A percentile compares a stretch with the other conserved stretches of the same genome.
Conservation (phyloP, 768 basidiomycete genomes). For the Hirschioporus abietinus region DNA sequence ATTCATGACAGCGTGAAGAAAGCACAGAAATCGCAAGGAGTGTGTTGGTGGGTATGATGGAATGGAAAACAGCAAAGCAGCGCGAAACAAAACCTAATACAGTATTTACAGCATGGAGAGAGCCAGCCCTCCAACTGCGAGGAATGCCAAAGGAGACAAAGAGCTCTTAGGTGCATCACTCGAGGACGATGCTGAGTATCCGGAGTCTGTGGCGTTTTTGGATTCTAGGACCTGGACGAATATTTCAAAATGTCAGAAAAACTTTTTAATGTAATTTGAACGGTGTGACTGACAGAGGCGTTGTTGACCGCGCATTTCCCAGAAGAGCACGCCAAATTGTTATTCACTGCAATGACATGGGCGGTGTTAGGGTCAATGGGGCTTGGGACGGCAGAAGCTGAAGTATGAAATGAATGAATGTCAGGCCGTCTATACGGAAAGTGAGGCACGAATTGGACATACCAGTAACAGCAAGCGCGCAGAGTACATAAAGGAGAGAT, state of each 20-base stretch:
- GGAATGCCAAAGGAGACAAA: not conserved
- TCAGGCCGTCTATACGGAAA: not conserved
- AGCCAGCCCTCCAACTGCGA: not conserved
- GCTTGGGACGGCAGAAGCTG: not conserved
- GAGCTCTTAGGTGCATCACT: not conserved
- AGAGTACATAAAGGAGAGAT: not conserved
- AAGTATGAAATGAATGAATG: not conserved
- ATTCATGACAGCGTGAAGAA: not conserved
- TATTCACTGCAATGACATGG: not conserved
- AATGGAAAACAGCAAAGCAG: not conserved
- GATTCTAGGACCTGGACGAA: not conserved
- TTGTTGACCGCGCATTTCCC: not conserved
- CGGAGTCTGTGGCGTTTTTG: not conserved
- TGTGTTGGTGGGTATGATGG: not conserved
- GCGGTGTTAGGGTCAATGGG: not conserved
- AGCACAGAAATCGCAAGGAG: not conserved
- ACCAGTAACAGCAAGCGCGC: not conserved
- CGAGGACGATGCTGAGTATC: not conserved
- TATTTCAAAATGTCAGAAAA: not conserved
- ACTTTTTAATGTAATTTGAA: not conserved
- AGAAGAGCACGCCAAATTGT: not conserved
- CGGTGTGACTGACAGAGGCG: not conserved
- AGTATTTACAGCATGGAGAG: not conserved
- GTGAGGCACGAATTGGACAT: not conserved
- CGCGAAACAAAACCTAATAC: not conserved